Percentiles rank a stretch among this genome's conserved stretches.
phyloP scores from a whole-genome alignment of 805 yeast genomes.

The Candida caryicola region DNA sequence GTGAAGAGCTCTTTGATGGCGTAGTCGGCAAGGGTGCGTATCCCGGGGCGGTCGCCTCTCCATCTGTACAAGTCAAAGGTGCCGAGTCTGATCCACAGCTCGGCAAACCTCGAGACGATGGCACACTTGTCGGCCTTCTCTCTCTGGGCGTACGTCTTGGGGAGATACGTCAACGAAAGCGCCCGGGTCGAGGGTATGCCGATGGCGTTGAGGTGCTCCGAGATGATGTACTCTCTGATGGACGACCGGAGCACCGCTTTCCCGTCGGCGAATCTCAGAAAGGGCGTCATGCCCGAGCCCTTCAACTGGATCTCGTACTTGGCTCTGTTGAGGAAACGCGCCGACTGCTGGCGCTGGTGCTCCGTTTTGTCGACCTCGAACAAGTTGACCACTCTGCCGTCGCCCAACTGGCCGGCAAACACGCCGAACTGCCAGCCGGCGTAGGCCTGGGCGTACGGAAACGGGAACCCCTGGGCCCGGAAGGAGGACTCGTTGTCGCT shows the following conservation, averaged over 20 bases:
- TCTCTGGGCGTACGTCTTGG: slow-evolving; percentile 75
- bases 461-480: slow-evolving; percentile 31
- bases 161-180: slow-evolving; percentile 65
- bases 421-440: slow-evolving; percentile 97
- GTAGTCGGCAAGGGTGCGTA: slow-evolving; percentile 65
- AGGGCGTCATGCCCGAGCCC: slow-evolving; percentile 92
- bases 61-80: slow-evolving; percentile 79
- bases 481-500: slow-evolving; percentile 25
- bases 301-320: slow-evolving; percentile 74
- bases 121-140: slow-evolving; percentile 77
- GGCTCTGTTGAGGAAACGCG: slow-evolving; percentile 25
- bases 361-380: slow-evolving; percentile 58
- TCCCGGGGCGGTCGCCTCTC: slow-evolving; percentile 64
- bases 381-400: slow-evolving; percentile 83
- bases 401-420: slow-evolving; percentile 97
- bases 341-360: slow-evolving; percentile 1
- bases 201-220: slow-evolving; percentile 75
- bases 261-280: slow-evolving; percentile 93
- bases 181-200: slow-evolving; percentile 90
- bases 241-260: slow-evolving; percentile 88
- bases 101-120: slow-evolving; percentile 77
- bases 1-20: slow-evolving; percentile 64
- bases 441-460: slow-evolving; percentile 87
- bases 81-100: slow-evolving; percentile 84
- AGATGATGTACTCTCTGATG: slow-evolving; percentile 80